These are phyloP conservation scores for Cordyceps tenuipes DNA, from an alignment of 2,329 filamentous ascomycete species.

Conservation along the genomic window DNA sequence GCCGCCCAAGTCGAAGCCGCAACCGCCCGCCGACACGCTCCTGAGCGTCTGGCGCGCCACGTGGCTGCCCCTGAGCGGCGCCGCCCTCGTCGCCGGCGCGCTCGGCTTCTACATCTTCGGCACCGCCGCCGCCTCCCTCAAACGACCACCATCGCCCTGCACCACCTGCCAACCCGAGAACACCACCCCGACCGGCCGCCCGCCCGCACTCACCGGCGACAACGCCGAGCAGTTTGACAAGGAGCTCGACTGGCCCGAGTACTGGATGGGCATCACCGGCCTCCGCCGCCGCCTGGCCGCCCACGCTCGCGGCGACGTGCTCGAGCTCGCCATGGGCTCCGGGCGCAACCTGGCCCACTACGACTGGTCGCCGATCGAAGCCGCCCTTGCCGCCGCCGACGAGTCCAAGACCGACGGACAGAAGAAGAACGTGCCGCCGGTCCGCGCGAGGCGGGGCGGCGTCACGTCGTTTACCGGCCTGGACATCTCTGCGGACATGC, in stretches of 20 bases:
- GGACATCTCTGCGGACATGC: constrained; percentile 53
- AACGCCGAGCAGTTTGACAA: constrained; percentile 50
- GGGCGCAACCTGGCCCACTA: constrained; percentile 54
- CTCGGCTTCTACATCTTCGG: constrained; percentile 40
- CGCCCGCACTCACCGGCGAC: constrained; percentile 35
- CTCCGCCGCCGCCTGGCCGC: constrained; percentile 41
- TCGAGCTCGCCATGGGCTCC: constrained; percentile 56
- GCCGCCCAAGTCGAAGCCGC: constrained; percentile 13
- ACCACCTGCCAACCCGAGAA: constrained; percentile 21
- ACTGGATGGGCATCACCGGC: constrained; percentile 45
- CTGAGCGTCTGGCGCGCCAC: constrained; percentile 29
- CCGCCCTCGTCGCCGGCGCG: constrained; percentile 35
- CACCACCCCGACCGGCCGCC: constrained; percentile 39
- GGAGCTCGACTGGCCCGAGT: constrained; percentile 49
- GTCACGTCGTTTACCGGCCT: constrained; percentile 53
- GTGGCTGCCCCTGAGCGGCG: constrained; percentile 38
- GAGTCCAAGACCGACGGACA: constrained; percentile 10
- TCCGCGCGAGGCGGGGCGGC: constrained; percentile 17
- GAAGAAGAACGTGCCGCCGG: background rate
- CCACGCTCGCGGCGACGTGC: constrained; percentile 45
- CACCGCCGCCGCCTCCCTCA: constrained; percentile 29
- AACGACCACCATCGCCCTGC: constrained; percentile 12
- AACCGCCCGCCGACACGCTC: constrained; percentile 23
- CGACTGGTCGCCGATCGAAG: constrained; percentile 39
- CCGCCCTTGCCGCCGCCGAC: background rate